Conservation (phyloP, 371 early-diverging fungal species). For the Sanchytrium tribonematis region DNA sequence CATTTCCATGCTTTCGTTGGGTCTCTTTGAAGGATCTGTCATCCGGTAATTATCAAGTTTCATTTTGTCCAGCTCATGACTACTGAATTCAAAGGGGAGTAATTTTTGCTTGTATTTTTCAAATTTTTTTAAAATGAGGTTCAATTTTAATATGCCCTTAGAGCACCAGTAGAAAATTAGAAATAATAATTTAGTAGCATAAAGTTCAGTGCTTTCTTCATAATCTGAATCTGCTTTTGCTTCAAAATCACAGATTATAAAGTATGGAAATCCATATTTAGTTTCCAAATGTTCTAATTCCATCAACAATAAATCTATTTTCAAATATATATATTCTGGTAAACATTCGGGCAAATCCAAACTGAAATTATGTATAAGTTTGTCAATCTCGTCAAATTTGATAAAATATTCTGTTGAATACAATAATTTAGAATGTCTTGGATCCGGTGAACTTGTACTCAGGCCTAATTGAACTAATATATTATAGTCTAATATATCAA, state of each 20-base stretch:
- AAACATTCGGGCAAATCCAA: neutral
- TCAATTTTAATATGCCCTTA: neutral
- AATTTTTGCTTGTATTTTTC: neutral
- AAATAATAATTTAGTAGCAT: neutral
- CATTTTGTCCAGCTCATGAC: neutral
- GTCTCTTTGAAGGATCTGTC: neutral
- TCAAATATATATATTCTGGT: neutral
- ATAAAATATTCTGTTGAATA: too few species aligned
- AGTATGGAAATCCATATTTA: neutral
- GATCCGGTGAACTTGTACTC: too few species aligned
- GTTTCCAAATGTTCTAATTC: neutral
- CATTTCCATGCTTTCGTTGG: neutral
- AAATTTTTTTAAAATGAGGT: neutral
- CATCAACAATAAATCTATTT: neutral
- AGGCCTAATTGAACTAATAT: too few species aligned
- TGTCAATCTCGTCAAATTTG: neutral
- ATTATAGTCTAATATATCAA: too few species aligned
- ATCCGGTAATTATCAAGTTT: too few species aligned
- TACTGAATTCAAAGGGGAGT: neutral
- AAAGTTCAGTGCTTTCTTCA: neutral
- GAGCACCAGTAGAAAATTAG: neutral
- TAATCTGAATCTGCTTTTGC: neutral
- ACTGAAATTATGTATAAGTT: neutral
- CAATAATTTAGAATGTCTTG: too few species aligned
- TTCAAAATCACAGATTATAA: neutral